Base-by-base conservation (phyloP, 805 yeast species). In the Saturnispora diversa region DNA sequence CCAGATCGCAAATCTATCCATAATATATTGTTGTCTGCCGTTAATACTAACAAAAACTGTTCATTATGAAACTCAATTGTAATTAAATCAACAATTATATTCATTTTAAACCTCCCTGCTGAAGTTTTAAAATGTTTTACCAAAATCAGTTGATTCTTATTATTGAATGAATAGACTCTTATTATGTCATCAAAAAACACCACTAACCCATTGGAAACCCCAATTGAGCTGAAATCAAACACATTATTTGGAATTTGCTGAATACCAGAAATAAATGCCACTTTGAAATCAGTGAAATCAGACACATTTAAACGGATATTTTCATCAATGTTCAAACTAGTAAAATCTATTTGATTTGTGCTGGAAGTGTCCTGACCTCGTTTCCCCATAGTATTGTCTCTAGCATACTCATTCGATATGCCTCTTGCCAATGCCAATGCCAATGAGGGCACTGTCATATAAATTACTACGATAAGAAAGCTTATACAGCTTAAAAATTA, bases 1-100 rank as follows among this genome's bases (percentile, higher is more conserved):
- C 40, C 42, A 9, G 40, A 31, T 13, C 30, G 12, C 5, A 37
- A 31, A 32, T 44, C 47, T n/a, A n/a, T n/a, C n/a, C n/a, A n/a
- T n/a, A n/a, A n/a, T n/a, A n/a, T n/a, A n/a, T n/a, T n/a, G n/a
- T n/a, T n/a, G n/a, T n/a, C n/a, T n/a, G n/a, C n/a, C n/a, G n/a
- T n/a, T n/a, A n/a, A n/a, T n/a, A n/a, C n/a, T n/a, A n/a, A n/a
- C n/a, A n/a, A n/a, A n/a, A n/a, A n/a, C n/a, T n/a, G n/a, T n/a
- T n/a, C n/a, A n/a, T n/a, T n/a, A n/a, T n/a, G n/a, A n/a, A n/a
- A n/a, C n/a, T n/a, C n/a, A n/a, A n/a, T n/a, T n/a, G n/a, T n/a
- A n/a, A n/a, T n/a, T n/a, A n/a, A n/a, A n/a, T n/a, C n/a, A n/a
- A n/a, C n/a, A n/a, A n/a, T n/a, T n/a, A n/a, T n/a, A n/a, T n/a